Evolutionary conservation across 345 rosid species (phyloP).

Genomic region (Aurinia saxatilis): DNA sequence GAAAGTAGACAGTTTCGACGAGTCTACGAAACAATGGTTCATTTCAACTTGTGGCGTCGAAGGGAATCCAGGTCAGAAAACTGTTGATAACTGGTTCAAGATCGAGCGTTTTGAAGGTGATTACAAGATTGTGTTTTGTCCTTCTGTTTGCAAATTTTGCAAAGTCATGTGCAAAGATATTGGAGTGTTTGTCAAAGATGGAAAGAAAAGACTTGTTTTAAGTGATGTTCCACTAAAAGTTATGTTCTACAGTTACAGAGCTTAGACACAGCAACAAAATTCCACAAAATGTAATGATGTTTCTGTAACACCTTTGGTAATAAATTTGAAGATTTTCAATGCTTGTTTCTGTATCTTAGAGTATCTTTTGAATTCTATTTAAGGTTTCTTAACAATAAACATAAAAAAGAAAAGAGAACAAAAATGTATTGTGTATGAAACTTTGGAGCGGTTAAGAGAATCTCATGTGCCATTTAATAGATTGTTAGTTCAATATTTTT

Average conservation of each 20-base stretch:
- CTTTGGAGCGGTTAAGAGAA: too few species aligned
- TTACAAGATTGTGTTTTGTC: slow-evolving; percentile 62
- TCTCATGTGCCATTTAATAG: too few species aligned
- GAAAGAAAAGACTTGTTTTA: slow-evolving; percentile 41
- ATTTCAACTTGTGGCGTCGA: slow-evolving; percentile 46
- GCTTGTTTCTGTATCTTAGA: too few species aligned
- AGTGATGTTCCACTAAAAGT: slow-evolving; percentile 48
- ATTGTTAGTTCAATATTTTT: too few species aligned
- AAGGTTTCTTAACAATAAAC: too few species aligned
- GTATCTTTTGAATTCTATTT: too few species aligned
- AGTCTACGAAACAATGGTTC: slow-evolving; percentile 29
- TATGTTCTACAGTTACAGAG: slow-evolving; percentile 49
- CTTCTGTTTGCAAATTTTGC: slow-evolving; percentile 47
- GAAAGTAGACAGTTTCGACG: slow-evolving; percentile 37
- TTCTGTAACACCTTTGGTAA: too few species aligned
- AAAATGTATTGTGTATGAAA: too few species aligned
- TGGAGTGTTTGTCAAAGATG: slow-evolving; percentile 43
- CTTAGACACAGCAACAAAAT: slow-evolving; percentile 5
- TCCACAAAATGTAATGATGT: too few species aligned
- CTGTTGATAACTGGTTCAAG: slow-evolving; percentile 54
- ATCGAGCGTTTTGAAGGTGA: slow-evolving; percentile 37
- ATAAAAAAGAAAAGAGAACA: too few species aligned
- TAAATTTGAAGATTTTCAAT: too few species aligned
- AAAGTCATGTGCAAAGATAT: slow-evolving; percentile 47
- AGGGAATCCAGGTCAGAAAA: slow-evolving; percentile 50